A percentile compares a stretch with the other conserved stretches of the same genome.
phyloP scores from a whole-genome alignment of 2,329 filamentous ascomycete species.

The Moelleriella libera region DNA sequence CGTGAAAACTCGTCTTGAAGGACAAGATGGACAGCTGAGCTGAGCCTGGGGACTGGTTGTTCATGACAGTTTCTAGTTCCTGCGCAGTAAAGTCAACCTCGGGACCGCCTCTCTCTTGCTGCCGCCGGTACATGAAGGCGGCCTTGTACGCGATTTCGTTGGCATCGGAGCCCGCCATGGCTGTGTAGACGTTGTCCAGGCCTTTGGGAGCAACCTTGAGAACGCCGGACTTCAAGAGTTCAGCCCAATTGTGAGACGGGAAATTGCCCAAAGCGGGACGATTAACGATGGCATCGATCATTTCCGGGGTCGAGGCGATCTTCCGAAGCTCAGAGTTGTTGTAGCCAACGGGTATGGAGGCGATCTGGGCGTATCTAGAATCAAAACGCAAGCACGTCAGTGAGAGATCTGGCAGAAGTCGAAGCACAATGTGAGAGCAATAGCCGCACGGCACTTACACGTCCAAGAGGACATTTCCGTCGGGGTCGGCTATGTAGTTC shows the following conservation, averaged over 20 bases:
- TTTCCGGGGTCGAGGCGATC: conserved; percentile 61
- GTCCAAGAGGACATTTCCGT: conserved; percentile 60
- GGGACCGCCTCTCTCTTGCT: conserved; percentile 65
- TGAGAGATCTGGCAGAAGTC: background rate
- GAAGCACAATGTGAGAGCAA: background rate
- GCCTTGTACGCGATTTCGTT: conserved; percentile 94
- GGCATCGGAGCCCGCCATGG: conserved; percentile 77
- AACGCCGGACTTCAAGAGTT: conserved; percentile 65
- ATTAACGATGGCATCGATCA: conserved; percentile 73
- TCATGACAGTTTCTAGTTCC: conserved; percentile 64
- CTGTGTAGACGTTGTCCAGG: conserved; percentile 79
- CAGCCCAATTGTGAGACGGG: conserved; percentile 70
- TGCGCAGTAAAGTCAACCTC: conserved; percentile 66
- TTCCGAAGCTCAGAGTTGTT: conserved; percentile 68
- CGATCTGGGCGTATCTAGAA: conserved; percentile 71
- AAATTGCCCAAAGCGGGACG: conserved; percentile 85
- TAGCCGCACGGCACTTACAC: conserved; percentile 33
- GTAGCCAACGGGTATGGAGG: conserved; percentile 84
- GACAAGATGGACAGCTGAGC: conserved; percentile 71
- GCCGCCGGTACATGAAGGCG: conserved; percentile 83
- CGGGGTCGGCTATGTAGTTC: conserved; percentile 67
- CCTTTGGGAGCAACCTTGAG: conserved; percentile 74
- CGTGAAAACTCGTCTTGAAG: conserved; percentile 82
- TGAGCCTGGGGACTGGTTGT: conserved; percentile 64
- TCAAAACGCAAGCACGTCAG: background rate